Evolutionary conservation across 495 filamentous ascomycete genomes (phyloP), one percentile per base, ranked within the genome.

Genomic region (Penicillium daleae): DNA sequence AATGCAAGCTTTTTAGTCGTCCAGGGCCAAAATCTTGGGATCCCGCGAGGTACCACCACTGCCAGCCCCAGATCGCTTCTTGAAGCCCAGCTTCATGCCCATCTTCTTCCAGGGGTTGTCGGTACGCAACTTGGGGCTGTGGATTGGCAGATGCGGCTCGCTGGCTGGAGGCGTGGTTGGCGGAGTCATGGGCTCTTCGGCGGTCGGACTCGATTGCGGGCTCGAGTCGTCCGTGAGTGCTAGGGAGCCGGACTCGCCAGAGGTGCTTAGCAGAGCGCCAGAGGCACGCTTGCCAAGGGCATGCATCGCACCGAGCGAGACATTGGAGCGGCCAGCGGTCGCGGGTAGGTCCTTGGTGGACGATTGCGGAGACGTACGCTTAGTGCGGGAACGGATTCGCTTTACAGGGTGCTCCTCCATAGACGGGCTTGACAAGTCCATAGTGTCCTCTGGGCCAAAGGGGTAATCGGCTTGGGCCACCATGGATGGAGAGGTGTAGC

Each of bases 41-140:
- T 74, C 74, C 9, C 79, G 77, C 56, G 67, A 73, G 54, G 40
- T 31, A 15, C 63, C 63, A n/a, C 62, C 68, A 54, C 73, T 76
- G 17, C 70, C 65, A 6, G 63, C 63, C 33, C 72, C 71, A 6
- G 79, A 78, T 59, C 84, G 87, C 71, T 85, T 87, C 62, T 86
- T 86, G 70, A 90, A 86, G 4, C 90, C 89, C 26, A 96, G 74
- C 74, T 89, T 91, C 56, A 86, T 87, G 10, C 89, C 86, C 86
- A 94, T 89, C 77, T 92, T 93, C 80, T 92, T 95, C 91, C 92
- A 96, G 6, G 84, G 79, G 68, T 83, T 83, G 37, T 85, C 85
- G 46, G 78, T 77, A 67, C 85, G 76, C 71, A 76, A 65, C 78
- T 81, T 72, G 68, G 89, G 71, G 79, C 80, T 78, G 70, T 80